Percentiles rank a stretch among this genome's conserved stretches.
These are phyloP conservation scores for Biscogniauxia marginata DNA, from an alignment of 2,329 filamentous ascomycete genomes.

Conservation along the genomic window DNA sequence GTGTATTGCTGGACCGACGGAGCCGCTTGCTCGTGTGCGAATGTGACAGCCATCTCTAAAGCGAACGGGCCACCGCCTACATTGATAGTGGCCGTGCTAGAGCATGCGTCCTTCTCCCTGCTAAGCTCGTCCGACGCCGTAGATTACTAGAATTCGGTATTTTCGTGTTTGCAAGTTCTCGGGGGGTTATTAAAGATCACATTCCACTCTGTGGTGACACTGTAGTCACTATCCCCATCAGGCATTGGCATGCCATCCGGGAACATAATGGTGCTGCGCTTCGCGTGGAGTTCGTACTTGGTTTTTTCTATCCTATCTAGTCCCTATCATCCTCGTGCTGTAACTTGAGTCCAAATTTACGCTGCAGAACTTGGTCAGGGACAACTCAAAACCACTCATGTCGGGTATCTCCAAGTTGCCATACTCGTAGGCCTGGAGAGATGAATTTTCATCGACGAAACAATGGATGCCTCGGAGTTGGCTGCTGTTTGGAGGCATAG, in stretches of 20 bases:
- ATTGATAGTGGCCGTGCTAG: too few species aligned
- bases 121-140: too few species aligned
- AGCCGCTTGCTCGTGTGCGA: too few species aligned
- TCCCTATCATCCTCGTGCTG: conserved; percentile 2
- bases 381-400: conserved; percentile 3
- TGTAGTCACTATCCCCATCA: conserved; percentile 1
- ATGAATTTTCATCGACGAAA: conserved; percentile 3
- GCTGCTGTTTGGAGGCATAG: conserved; percentile 1
- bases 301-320: conserved; percentile 1
- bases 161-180: conserved; percentile 3
- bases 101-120: too few species aligned
- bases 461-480: conserved; percentile 5
- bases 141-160: too few species aligned
- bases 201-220: conserved; percentile 2
- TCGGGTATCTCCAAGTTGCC: conserved; percentile 3
- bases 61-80: too few species aligned
- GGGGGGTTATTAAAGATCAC: conserved; percentile 1
- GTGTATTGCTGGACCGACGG: too few species aligned
- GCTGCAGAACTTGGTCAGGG: conserved; percentile 1
- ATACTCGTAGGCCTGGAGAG: conserved; percentile 4
- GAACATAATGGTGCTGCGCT: conserved; percentile 4
- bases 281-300: conserved; percentile 2
- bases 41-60: too few species aligned
- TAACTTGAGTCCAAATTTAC: conserved; percentile 1
- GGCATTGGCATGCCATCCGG: conserved; percentile 4